These are phyloP conservation scores for Purpureocillium takamizusanense DNA, from an alignment of 2,329 filamentous ascomycete genomes.

Conservation along the genomic window DNA sequence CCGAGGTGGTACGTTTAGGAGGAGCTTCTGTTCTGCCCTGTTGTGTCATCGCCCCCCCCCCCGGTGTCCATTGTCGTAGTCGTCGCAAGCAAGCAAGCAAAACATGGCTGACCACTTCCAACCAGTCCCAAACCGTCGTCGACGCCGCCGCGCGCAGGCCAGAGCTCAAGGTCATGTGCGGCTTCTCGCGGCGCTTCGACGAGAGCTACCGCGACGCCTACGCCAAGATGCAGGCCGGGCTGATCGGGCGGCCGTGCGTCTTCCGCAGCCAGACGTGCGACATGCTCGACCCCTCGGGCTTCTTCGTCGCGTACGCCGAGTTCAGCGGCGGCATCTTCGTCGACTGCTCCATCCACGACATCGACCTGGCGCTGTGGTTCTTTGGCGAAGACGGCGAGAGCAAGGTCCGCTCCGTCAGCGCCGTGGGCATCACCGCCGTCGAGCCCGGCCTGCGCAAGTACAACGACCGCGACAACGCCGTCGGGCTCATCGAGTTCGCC, in stretches of 20 bases:
- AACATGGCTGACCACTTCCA: neutral
- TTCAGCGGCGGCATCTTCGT: slow-evolving; percentile 62
- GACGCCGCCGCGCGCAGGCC: slow-evolving; percentile 43
- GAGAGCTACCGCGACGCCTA: slow-evolving; percentile 53
- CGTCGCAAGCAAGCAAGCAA: too few species aligned
- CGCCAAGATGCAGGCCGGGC: slow-evolving; percentile 38
- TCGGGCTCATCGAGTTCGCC: slow-evolving; percentile 56
- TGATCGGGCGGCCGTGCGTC: slow-evolving; percentile 51
- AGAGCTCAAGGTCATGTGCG: slow-evolving; percentile 50
- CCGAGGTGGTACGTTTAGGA: slow-evolving; percentile 46
- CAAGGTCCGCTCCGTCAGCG: slow-evolving; percentile 15
- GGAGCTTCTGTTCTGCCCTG: too few species aligned
- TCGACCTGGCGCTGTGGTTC: slow-evolving; percentile 26
- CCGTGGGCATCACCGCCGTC: slow-evolving; percentile 18
- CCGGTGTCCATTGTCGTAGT: too few species aligned
- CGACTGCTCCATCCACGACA: slow-evolving; percentile 61
- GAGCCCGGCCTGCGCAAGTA: slow-evolving; percentile 16
- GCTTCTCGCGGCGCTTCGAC: slow-evolving; percentile 38
- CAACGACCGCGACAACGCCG: slow-evolving; percentile 20
- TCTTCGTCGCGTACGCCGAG: slow-evolving; percentile 58
- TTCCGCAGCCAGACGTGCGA: slow-evolving; percentile 60
- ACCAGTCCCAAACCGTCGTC: slow-evolving; percentile 47
- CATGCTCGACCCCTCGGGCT: slow-evolving; percentile 54
- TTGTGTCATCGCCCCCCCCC: too few species aligned
- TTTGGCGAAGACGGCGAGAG: slow-evolving; percentile 16